phyloP scores from a whole-genome alignment of 768 basidiomycete genomes.

The Leucogyrophana mollusca region DNA sequence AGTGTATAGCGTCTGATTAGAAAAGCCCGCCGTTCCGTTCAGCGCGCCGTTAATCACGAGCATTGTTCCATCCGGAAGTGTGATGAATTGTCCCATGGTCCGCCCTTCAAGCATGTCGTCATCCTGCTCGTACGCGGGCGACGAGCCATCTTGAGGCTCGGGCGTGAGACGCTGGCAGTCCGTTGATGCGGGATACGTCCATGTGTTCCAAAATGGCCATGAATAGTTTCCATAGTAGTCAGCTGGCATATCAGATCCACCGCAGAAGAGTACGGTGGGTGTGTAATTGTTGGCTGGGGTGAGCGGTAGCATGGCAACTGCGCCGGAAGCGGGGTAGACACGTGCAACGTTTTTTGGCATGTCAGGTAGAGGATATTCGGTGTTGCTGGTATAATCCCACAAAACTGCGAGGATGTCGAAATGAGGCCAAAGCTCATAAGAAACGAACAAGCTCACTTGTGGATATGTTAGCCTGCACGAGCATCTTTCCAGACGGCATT shows the following conservation, averaged over 20 bases:
- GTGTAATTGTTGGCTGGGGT: constrained; percentile 87
- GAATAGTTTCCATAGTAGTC: constrained; percentile 76
- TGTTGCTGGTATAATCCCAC: constrained; percentile 54
- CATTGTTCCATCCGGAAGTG: constrained; percentile 75
- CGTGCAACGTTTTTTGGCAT: constrained; percentile 77
- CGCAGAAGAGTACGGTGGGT: constrained; percentile 87
- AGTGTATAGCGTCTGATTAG: constrained; percentile 50
- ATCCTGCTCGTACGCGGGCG: constrained; percentile 62
- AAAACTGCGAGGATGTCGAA: constrained; percentile 29
- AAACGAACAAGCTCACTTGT: constrained; percentile 48
- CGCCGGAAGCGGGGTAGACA: constrained; percentile 90
- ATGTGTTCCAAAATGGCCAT: constrained; percentile 71
- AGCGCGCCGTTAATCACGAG: constrained; percentile 78
- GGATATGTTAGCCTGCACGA: constrained; percentile 80
- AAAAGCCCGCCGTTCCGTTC: constrained; percentile 90
- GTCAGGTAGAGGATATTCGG: constrained; percentile 61
- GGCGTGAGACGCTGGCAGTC: constrained; percentile 87
- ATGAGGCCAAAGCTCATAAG: background rate
- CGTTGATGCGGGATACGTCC: constrained; percentile 62
- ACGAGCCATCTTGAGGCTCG: constrained; percentile 69
- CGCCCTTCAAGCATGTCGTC: constrained; percentile 73
- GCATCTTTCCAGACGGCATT: constrained; percentile 70
- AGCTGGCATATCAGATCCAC: constrained; percentile 78
- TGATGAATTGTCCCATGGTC: constrained; percentile 92
- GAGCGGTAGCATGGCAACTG: constrained; percentile 85